Conservation (phyloP, 306 rosid species). For the Sechiopsis laciniata region DNA sequence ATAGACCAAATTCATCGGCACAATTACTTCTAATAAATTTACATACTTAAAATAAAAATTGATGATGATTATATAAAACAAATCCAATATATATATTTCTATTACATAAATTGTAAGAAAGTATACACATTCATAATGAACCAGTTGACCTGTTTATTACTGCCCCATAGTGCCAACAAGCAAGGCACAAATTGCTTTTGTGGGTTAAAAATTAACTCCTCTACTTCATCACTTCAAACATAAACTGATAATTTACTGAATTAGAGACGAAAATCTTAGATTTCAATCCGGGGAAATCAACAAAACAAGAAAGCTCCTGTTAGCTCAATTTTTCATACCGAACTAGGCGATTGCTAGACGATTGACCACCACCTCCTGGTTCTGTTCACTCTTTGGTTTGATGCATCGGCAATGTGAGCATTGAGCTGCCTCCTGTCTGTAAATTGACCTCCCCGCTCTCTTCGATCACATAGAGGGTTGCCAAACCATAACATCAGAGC, state of each 20-base stretch:
- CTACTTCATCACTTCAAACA: neutral
- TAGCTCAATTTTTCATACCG: constrained; percentile 23
- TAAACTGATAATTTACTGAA: neutral
- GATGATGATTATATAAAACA: neutral
- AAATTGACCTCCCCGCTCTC: constrained; percentile 27
- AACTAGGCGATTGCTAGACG: constrained; percentile 32
- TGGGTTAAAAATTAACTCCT: neutral
- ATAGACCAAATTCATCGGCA: no score
- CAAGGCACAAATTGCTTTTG: constrained; percentile 2
- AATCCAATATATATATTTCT: neutral
- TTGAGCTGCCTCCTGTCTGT: constrained; percentile 35
- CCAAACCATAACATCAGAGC: constrained; percentile 83
- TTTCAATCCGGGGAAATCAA: constrained; percentile 24
- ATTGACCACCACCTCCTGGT: constrained; percentile 85
- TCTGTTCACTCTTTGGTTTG: constrained; percentile 61
- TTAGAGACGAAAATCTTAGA: neutral
- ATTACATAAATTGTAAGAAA: neutral
- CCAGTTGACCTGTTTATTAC: neutral
- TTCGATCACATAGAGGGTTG: constrained; percentile 48
- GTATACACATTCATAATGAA: neutral
- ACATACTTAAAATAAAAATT: neutral
- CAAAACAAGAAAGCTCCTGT: constrained; percentile 20
- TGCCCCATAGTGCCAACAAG: constrained; percentile 8
- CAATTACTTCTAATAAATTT: no score
- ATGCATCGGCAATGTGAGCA: constrained; percentile 25